Percentiles rank a stretch among this genome's conserved stretches.
Evolutionary conservation across 176 grass and related monocot species (phyloP).

Genomic region (Hordeum marinum): DNA sequence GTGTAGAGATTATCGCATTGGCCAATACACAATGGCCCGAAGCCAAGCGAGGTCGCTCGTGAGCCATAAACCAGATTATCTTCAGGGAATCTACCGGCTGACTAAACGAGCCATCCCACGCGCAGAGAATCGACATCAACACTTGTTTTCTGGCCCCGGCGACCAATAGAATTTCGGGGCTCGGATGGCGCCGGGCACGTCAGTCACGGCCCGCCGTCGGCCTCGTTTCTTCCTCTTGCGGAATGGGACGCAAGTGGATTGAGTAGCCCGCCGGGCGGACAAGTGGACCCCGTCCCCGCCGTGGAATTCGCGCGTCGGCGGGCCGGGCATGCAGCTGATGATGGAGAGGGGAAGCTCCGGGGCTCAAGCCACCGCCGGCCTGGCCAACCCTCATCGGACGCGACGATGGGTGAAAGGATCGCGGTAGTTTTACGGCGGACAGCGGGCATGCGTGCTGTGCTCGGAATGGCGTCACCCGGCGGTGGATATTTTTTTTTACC

Average conservation of each 20-base stretch:
- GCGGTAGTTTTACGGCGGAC: not conserved
- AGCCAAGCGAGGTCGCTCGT: not conserved
- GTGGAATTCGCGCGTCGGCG: not conserved
- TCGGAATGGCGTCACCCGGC: not conserved
- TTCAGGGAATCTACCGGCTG: not conserved
- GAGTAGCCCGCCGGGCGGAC: not conserved
- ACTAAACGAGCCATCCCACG: not conserved
- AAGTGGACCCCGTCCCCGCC: not conserved
- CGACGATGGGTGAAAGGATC: not conserved
- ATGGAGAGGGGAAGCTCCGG: not conserved
- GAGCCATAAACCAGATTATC: slow-evolving; percentile 23
- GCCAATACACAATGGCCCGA: slow-evolving; percentile 15
- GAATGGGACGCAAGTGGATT: slow-evolving; percentile 13
- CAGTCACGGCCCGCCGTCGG: not conserved
- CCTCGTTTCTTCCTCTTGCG: slow-evolving; percentile 28
- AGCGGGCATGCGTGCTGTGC: not conserved
- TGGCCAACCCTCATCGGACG: not conserved
- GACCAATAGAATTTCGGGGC: not conserved
- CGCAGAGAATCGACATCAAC: slow-evolving; percentile 7
- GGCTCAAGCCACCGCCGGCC: not conserved
- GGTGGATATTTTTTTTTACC: not conserved
- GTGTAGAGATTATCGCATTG: slow-evolving; percentile 23
- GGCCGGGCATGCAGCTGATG: not conserved
- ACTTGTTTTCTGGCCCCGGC: not conserved
- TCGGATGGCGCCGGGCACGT: not conserved